phyloP scores from a whole-genome alignment of 2,329 filamentous ascomycete genomes.

The Stylonectria norvegica region DNA sequence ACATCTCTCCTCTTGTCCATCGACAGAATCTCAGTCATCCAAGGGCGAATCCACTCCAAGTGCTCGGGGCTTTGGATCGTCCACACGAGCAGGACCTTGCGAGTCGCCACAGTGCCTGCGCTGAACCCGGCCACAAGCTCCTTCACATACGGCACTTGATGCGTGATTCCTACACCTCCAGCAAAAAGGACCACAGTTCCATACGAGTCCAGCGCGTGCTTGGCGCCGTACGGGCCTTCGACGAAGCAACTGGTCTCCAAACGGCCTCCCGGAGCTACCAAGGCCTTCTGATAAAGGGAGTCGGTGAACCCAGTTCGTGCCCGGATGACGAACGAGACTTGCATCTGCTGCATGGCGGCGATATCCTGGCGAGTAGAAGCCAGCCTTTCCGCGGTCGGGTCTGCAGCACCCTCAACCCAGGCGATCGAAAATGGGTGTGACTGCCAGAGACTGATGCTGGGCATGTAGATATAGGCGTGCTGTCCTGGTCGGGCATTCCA shows the following conservation, averaged over 20 bases:
- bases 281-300: constrained; percentile 64
- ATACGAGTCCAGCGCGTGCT: constrained; percentile 69
- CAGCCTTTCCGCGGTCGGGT: constrained; percentile 50
- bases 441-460: constrained; percentile 66
- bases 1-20: constrained; percentile 73
- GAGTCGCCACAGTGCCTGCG: constrained; percentile 66
- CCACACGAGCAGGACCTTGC: constrained; percentile 73
- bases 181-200: constrained; percentile 77
- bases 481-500: constrained; percentile 74
- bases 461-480: constrained; percentile 78
- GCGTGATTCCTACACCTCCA: constrained; percentile 76
- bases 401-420: constrained; percentile 67
- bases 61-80: constrained; percentile 76
- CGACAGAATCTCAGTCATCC: constrained; percentile 76
- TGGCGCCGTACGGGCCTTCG: constrained; percentile 74
- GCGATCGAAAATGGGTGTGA: constrained; percentile 78
- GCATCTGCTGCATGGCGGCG: constrained; percentile 57
- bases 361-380: constrained; percentile 59
- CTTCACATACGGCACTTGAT: constrained; percentile 72
- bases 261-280: constrained; percentile 56
- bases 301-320: constrained; percentile 72
- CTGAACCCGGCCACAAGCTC: constrained; percentile 67
- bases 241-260: constrained; percentile 64
- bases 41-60: constrained; percentile 77
- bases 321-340: constrained; percentile 69